Evolutionary conservation across 2,329 filamentous ascomycete species (phyloP), one percentile per base, ranked within the genome.

Genomic region (Arthrobotrys conoides): DNA sequence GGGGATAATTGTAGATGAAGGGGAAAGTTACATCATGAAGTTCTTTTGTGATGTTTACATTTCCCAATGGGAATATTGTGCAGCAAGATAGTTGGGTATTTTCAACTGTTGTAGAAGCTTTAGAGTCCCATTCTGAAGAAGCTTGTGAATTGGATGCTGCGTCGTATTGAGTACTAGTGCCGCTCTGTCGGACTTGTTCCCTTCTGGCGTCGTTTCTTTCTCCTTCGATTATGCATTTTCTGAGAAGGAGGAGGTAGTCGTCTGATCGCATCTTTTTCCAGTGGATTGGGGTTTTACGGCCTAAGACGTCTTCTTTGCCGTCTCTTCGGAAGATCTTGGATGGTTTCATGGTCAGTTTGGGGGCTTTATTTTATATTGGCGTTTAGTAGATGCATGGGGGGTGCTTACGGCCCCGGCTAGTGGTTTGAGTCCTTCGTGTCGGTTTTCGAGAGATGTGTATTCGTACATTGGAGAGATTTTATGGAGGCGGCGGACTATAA

Each of bases 401-500:
- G 18, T 53, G 36, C 65, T 41, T 68, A 68, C 65, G n/a, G 30
- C 41, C 44, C 20, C 27, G 10, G 57, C 22, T 6, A 65, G 24
- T 3, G 20, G 18, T 18, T 48, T 65, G 44, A 65, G 24, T 5
- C 18, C 51, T 18, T 64, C 20, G 16, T 65, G 30, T 5, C 20
- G 48, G n/a, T 33, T 41, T 5, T 65, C 51, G 46, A 65, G 36
- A 18, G 36, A 41, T 6, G 44, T 53, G 6, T 63, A 71, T 14
- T 64, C 63, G 27, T 65, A 71, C 20, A 65, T 36, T 33, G 68
- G 68, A 5, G 57, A 33, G 16, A 65, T 33, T 9, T 18, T 8
- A 30, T 71, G 68, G 6, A 71, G 41, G 24, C 68, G 68, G 16
- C 68, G 68, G 33, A 65, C 68, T 71, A 38, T 38, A 10, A 10